Conservation (phyloP, 495 filamentous ascomycete species). For the Tuber brumale region DNA sequence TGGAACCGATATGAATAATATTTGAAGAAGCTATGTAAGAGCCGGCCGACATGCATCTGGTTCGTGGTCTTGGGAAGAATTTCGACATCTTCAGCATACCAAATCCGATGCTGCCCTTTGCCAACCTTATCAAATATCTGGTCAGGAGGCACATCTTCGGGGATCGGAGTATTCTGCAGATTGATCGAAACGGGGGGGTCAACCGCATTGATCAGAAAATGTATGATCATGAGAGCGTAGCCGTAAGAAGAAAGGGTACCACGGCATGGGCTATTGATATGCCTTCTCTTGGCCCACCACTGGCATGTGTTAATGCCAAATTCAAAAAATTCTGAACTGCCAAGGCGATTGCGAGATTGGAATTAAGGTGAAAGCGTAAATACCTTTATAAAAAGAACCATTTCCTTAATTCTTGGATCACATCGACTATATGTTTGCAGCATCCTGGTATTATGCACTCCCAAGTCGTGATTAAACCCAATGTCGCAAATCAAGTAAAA, state of each 20-base stretch:
- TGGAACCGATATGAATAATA: conserved; percentile 68
- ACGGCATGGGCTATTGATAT: conserved; percentile 70
- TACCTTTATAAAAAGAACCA: conserved; percentile 73
- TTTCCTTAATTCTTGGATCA: conserved; percentile 61
- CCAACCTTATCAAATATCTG: conserved; percentile 39
- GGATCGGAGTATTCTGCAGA: conserved; percentile 52
- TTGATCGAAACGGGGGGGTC: conserved; percentile 73
- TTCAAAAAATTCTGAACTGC: background rate
- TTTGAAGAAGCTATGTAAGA: conserved; percentile 72
- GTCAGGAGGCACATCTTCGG: conserved; percentile 17
- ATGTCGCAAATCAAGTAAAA: conserved; percentile 56
- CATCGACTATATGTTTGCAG: conserved; percentile 69
- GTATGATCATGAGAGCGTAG: conserved; percentile 81
- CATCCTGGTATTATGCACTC: conserved; percentile 69
- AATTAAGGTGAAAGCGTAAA: conserved; percentile 1
- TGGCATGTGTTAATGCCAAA: conserved; percentile 14
- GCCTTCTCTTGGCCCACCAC: conserved; percentile 70
- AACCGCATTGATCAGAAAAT: conserved; percentile 74
- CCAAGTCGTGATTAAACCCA: conserved; percentile 73
- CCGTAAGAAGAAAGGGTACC: conserved; percentile 80
- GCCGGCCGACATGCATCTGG: conserved; percentile 48
- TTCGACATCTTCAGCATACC: conserved; percentile 31
- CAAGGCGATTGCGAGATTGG: background rate
- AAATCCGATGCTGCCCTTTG: conserved; percentile 31
- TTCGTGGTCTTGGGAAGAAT: conserved; percentile 17